These are phyloP conservation scores for Ophiostoma sp. DNA, from an alignment of 2,329 filamentous ascomycete genomes.

Conservation along the genomic window DNA sequence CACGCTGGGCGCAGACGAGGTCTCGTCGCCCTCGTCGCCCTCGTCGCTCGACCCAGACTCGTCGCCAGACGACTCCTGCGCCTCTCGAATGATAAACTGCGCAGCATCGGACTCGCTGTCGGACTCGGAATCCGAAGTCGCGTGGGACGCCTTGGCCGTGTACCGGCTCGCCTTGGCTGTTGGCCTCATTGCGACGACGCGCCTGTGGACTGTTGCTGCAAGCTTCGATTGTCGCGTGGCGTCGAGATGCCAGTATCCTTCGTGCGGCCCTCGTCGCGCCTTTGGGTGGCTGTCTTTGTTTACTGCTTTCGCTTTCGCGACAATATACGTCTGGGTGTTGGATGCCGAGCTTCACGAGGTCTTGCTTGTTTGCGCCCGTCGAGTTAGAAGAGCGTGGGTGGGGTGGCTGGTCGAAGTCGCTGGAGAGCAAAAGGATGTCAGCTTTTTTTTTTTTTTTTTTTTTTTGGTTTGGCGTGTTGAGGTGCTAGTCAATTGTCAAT, in stretches of 20 bases:
- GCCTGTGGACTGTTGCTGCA: no score
- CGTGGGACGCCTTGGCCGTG: neutral
- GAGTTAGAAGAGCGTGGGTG: neutral
- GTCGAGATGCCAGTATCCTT: neutral
- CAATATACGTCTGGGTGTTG: neutral
- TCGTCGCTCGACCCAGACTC: neutral
- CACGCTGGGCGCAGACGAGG: no score
- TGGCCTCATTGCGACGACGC: neutral
- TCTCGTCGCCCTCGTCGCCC: slow-evolving; percentile 7
- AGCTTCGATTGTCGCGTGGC: neutral
- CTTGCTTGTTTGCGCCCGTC: neutral
- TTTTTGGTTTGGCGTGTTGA: slow-evolving; percentile 2
- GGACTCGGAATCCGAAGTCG: neutral
- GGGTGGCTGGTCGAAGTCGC: neutral
- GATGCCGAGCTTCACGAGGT: neutral
- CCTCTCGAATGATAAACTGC: slow-evolving; percentile 10
- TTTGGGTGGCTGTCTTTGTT: neutral
- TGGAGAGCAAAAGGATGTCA: neutral
- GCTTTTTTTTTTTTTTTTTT: neutral
- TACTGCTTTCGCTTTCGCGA: neutral
- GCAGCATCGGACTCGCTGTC: neutral
- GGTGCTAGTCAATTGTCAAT: no score
- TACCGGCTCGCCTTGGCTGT: neutral
- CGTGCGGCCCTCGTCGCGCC: no score
- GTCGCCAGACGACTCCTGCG: neutral